Conservation (phyloP, 1,139 yeast species). For the Geotrichum restrictum region DNA sequence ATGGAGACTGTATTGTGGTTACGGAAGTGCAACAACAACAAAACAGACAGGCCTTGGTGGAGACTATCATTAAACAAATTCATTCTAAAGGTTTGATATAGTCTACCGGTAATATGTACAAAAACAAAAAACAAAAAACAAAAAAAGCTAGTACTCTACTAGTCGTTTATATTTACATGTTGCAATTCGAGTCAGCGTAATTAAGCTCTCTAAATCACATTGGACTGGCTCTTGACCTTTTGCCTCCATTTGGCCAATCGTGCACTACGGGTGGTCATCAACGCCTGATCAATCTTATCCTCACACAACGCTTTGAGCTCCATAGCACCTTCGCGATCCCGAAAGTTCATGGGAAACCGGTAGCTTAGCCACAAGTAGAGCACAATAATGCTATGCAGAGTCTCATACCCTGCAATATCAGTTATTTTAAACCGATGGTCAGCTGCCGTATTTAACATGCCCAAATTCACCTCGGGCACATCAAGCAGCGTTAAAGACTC, state of each 20-base stretch:
- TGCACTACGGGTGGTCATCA: conserved; percentile 21
- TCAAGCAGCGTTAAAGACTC: conserved; percentile 32
- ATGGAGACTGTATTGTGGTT: conserved; percentile 22
- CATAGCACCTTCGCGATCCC: conserved; percentile 70
- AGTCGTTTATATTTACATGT: too few species aligned
- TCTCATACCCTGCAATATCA: conserved; percentile 46
- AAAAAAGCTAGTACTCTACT: background rate
- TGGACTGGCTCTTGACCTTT: conserved; percentile 9
- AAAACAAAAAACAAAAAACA: background rate
- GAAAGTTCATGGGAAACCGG: conserved; percentile 75
- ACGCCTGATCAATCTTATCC: conserved; percentile 28
- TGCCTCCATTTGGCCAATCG: conserved; percentile 17
- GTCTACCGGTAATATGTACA: background rate
- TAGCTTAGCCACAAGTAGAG: conserved; percentile 83
- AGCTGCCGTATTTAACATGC: conserved; percentile 23
- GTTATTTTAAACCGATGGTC: conserved; percentile 11
- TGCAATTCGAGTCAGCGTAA: background rate
- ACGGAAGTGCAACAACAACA: conserved; percentile 1
- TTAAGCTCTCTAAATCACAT: background rate
- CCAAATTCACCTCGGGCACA: conserved; percentile 28
- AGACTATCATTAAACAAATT: background rate
- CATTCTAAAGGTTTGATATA: background rate
- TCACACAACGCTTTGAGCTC: conserved; percentile 51
- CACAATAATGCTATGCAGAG: conserved; percentile 62
- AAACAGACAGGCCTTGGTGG: background rate